Evolutionary conservation across 345 rosid species (phyloP), one percentile per base, ranked within the genome.

Genomic region (Melaleuca quinquenervia): DNA sequence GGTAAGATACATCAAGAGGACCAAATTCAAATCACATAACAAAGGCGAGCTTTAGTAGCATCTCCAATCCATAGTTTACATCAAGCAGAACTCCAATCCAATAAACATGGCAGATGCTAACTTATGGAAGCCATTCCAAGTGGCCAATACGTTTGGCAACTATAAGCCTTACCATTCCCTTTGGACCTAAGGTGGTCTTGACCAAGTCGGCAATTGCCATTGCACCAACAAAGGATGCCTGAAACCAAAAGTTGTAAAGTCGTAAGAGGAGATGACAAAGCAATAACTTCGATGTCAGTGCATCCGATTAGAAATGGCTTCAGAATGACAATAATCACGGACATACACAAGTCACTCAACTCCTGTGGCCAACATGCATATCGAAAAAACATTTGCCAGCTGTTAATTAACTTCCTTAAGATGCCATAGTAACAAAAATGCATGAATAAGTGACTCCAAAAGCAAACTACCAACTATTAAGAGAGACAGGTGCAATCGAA

Each of bases 171-270:
- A 97, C 99, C 99, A 97, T 97, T 83, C 99, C 99, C 90, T 97
- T 97, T 1, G 99, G 99, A 44, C 99, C 99, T 83, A 97, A 86
- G 83, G 99, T 97, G 80, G 98, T 93, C 93, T 97, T 97, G 27
- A 97, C 96, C 88, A 97, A 91, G 88, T 97, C 98, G 13, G 96
- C 91, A 87, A 97, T 92, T 32, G 99, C 98, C 94, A 95, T 96
- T 64, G 98, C 99, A 89, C 98, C 99, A 87, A 97, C 90, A 88
- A 96, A 95, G 48, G 98, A 96, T 52, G 98, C 98, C 99, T 97
- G 88, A 6, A 24, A 48, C 75, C 84, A 82, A 82, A 27, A 76
- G 8, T 20, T 45, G 2, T 24, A 26, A 83, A 51, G 36, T 3
- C 8, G 27, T 51, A 24, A 82, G 70, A 49, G 27, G 15, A 52